Base-by-base conservation (phyloP, 139 green algal genomes). In the Limnomonas spitsbergensis region DNA sequence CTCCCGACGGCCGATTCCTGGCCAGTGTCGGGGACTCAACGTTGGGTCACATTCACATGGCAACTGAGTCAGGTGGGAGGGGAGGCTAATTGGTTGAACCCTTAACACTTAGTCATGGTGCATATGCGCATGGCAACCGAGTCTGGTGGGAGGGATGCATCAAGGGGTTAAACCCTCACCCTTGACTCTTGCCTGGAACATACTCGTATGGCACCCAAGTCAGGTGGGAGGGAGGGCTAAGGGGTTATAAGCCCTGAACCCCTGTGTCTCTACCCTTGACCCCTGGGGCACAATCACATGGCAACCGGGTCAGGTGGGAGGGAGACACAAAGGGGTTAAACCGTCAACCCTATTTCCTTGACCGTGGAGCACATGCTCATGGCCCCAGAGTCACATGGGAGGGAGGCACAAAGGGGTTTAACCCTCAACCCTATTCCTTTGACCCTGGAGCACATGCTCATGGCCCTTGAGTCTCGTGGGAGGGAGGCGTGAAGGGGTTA, bases 51-150 rank as follows among this genome's bases (percentile, higher is more conserved):
- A 61, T 61, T 61, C 47, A 61, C 47, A 14, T 29, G 20, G 47
- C 14, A 61, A 61, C 47, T 61, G 47, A 61, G 20, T 61, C 47
- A 61, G 47, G 47, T 61, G 47, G 47, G 47, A n/a, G n/a, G n/a
- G n/a, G n/a, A n/a, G n/a, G n/a, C n/a, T n/a, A n/a, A n/a, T n/a
- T n/a, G n/a, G n/a, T n/a, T n/a, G n/a, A n/a, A n/a, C n/a, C n/a
- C n/a, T n/a, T n/a, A n/a, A n/a, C n/a, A 61, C 20, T 61, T 20
- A 14, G 20, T 20, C 20, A 20, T 61, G 14, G 47, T 14, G 20
- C 47, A 61, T 20, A 61, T 61, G 14, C 47, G 20, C 47, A 14
- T 29, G 20, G 47, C 14, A 61, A 61, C 47, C 20, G 47, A 61
- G 20, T 61, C 47, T 29, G 47, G 47, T 61, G 47, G 47, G 47